Evolutionary conservation across 1,284 basidiomycete genomes (phyloP).

Genomic region (Waitea zeae): DNA sequence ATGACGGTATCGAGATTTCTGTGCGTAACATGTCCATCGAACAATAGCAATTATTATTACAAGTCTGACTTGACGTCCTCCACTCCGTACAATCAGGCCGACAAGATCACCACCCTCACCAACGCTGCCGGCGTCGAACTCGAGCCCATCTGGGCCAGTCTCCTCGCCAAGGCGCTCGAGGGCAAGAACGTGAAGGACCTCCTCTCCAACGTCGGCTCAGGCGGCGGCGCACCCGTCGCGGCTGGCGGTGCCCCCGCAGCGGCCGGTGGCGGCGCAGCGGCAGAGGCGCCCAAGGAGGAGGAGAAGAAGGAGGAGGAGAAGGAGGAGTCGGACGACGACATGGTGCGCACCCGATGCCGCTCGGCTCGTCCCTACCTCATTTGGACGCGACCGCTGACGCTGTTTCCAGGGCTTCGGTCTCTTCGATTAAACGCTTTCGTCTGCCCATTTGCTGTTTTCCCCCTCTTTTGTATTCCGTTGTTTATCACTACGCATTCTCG

Average conservation of each 20-base stretch:
- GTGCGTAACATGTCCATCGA: conserved; percentile 41
- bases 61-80: background rate
- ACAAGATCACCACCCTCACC: conserved; percentile 81
- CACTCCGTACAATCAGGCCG: conserved; percentile 34
- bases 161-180: conserved; percentile 95
- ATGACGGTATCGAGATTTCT: conserved; percentile 93
- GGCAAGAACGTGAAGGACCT: conserved; percentile 96
- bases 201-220: conserved; percentile 78
- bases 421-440: conserved; percentile 41
- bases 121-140: conserved; percentile 73
- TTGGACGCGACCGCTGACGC: too few relatives aligned
- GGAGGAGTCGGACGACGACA: conserved; percentile 84
- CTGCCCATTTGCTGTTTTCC: too few relatives aligned
- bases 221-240: conserved; percentile 61
- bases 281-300: conserved; percentile 47
- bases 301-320: conserved; percentile 82
- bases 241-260: conserved; percentile 35
- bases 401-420: conserved; percentile 55
- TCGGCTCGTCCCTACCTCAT: conserved; percentile 2
- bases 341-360: conserved; percentile 36
- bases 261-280: conserved; percentile 41
- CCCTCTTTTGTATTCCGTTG: too few relatives aligned
- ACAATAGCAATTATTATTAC: too few relatives aligned
- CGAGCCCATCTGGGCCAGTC: conserved; percentile 94
- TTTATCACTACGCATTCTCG: too few relatives aligned